These are phyloP conservation scores for Trypanosoma rangeli DNA, from an alignment of 208 protist genomes.

Conservation along the genomic window DNA sequence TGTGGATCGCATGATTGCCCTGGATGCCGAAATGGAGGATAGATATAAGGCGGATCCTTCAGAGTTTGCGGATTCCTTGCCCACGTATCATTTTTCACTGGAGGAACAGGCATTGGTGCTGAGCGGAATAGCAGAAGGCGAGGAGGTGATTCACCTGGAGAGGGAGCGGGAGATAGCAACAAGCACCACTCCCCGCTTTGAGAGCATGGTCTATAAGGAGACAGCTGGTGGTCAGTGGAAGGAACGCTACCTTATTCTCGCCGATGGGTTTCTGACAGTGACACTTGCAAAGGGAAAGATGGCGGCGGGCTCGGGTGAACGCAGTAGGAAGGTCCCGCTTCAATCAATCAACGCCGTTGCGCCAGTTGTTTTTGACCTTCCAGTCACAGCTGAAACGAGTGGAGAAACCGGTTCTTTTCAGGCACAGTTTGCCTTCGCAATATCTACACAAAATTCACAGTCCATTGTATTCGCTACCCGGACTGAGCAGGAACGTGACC, in stretches of 20 bases:
- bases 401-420: conserved; percentile 5
- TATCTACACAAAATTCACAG: conserved; percentile 60
- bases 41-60: conserved; percentile 34
- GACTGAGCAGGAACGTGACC: conserved; percentile 57
- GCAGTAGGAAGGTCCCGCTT: conserved; percentile 70
- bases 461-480: conserved; percentile 73
- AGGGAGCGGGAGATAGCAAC: conserved; percentile 43
- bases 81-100: conserved; percentile 35
- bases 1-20: conserved; percentile 47
- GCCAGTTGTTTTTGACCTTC: conserved; percentile 49
- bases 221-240: conserved; percentile 76
- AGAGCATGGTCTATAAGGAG: conserved; percentile 85
- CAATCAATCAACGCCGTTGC: conserved; percentile 65
- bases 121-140: conserved; percentile 61
- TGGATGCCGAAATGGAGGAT: conserved; percentile 39
- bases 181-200: conserved; percentile 40
- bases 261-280: conserved; percentile 70
- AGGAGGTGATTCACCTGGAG: conserved; percentile 49
- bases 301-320: conserved; percentile 50
- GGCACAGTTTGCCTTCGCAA: conserved; percentile 53
- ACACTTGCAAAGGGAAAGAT: conserved; percentile 62
- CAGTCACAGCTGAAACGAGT: conserved; percentile 28
- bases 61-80: conserved; percentile 18
- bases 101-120: conserved; percentile 47
- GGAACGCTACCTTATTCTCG: conserved; percentile 69